A percentile compares a stretch with the other conserved stretches of the same genome.
phyloP scores from a whole-genome alignment of 257 asterid genomes.

The Plantago major region DNA sequence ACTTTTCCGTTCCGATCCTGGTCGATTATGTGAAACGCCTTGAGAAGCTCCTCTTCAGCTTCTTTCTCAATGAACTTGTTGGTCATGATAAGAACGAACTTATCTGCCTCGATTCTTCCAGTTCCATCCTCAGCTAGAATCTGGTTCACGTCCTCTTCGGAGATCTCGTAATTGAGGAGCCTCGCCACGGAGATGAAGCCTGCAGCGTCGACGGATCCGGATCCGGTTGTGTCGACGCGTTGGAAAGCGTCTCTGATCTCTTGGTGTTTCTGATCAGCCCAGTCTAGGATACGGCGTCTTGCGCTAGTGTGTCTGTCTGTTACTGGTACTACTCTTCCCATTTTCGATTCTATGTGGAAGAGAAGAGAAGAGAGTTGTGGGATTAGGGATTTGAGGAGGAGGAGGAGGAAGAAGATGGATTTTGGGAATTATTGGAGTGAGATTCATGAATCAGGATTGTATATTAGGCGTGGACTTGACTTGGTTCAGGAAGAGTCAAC shows the following conservation, averaged over 20 bases:
- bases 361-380: too few species aligned
- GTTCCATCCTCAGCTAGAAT: slow-evolving; percentile 52
- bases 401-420: too few species aligned
- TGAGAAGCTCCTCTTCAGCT: slow-evolving; percentile 76
- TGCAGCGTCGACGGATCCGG: neutral
- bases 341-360: neutral
- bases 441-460: too few species aligned
- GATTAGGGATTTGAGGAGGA: too few species aligned
- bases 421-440: too few species aligned
- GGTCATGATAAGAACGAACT: slow-evolving; percentile 85
- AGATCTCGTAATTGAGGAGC: neutral
- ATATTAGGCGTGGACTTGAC: too few species aligned
- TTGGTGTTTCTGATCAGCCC: neutral
- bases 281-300: neutral
- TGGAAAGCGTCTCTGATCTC: slow-evolving; percentile 1
- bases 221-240: neutral
- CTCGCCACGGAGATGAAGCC: neutral
- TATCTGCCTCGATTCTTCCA: slow-evolving; percentile 79
- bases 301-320: neutral
- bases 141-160: neutral
- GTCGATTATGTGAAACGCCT: slow-evolving; percentile 82
- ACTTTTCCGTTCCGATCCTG: slow-evolving; percentile 87
- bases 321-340: neutral
- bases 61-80: slow-evolving; percentile 93
- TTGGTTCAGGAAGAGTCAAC: too few species aligned